Base-by-base conservation (phyloP, 257 asterid species). In the Solanum pinnatisectum region DNA sequence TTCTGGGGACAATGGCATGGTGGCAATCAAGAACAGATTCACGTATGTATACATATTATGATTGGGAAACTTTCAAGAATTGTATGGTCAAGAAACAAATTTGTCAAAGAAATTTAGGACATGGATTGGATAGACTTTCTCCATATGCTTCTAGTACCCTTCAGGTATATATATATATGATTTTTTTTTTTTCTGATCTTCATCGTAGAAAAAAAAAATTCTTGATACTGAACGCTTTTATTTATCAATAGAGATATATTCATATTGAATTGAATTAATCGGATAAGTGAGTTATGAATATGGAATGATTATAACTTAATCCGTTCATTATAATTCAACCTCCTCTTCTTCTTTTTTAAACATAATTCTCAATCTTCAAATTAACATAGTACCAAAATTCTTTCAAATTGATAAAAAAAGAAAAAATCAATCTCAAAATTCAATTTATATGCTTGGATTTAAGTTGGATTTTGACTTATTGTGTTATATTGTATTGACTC, bases 1-100 rank as follows among this genome's bases (percentile, higher is more conserved):
- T 81, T 15, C 30, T 46, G 40, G 85, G 85, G 14, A 81, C 85
- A 46, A 81, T 81, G 85, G 85, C 85, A 30, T 81, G 85, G 85
- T 81, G 85, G 85, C 40, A 81, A 46, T 81, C 85, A 44, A 81
- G 85, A 46, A 16, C 85, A 46, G 68, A 46, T 81, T 81, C 85
- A 15, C 85, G 68, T 81, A 8, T 27, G 18, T 81, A 44, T n/a
- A 81, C 85, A 44, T 81, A 46, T 81, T 81, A 81, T 81, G 67
- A 81, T 16, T 81, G 85, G 85, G 30, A 46, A 15, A 27, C 39
- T 46, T 81, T 27, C 25, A 46, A 81, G 85, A 81, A 44, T 79
- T 79, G 85, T 79, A 79, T 79, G 85, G 65, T 44, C 8, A 44
- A 79, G 10, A 79, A 79, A 79, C 85, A 79, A 42, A 1, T 79